Evolutionary conservation across 306 rosid species (phyloP).

Genomic region (Cicer pinnatifidum): DNA sequence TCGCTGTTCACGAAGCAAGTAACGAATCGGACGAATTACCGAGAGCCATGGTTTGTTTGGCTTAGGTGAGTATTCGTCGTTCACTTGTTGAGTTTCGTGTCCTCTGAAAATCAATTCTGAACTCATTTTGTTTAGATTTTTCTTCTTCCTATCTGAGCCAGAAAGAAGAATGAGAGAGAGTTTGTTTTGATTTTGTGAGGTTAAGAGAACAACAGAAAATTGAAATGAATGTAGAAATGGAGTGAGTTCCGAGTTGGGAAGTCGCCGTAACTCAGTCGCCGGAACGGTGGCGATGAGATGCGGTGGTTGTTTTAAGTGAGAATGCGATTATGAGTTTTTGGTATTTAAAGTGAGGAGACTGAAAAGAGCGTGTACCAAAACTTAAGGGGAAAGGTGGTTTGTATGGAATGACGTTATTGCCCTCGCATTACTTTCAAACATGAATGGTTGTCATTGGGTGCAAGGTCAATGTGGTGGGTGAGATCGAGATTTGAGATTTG

Average conservation of each 20-base stretch:
- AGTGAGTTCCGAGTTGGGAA: constrained; percentile 40
- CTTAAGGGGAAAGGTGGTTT: background rate
- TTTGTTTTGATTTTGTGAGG: background rate
- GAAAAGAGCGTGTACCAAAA: background rate
- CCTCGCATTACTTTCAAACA: constrained; percentile 38
- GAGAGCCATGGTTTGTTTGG: constrained; percentile 75
- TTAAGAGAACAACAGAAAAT: background rate
- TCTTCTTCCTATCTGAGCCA: background rate
- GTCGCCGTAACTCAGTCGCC: constrained; percentile 47
- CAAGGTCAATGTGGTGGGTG: constrained; percentile 30
- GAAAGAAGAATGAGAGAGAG: background rate
- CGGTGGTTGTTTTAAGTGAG: background rate
- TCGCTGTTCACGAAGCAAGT: constrained; percentile 87
- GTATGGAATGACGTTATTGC: constrained; percentile 36
- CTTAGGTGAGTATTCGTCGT: constrained; percentile 73
- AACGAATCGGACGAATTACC: constrained; percentile 70
- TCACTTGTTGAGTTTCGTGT: constrained; percentile 66
- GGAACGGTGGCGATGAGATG: constrained; percentile 13
- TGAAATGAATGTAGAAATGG: background rate
- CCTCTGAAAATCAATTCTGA: constrained; percentile 85
- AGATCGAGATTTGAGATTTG: constrained; percentile 15
- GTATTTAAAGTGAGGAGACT: constrained; percentile 38
- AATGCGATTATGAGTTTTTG: background rate
- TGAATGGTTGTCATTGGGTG: constrained; percentile 41
- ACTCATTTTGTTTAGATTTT: constrained; percentile 29